Base-by-base conservation (phyloP, 2,329 filamentous ascomycete species). In the Didymella glomerata region DNA sequence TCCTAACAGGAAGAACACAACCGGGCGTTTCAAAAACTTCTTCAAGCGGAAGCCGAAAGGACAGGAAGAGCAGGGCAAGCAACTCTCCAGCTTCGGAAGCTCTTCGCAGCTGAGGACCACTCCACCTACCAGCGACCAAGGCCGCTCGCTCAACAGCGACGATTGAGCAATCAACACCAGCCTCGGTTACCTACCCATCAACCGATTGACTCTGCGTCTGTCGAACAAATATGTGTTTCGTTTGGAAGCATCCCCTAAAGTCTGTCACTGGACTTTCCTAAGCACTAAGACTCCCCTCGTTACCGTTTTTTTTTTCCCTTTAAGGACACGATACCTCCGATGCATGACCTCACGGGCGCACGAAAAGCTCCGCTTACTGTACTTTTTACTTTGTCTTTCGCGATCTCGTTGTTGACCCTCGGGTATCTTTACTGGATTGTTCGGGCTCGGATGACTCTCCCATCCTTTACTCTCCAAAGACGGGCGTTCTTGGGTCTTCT, bases 21-120 rank as follows among this genome's bases (percentile, higher is more conserved):
- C 72, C 4, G 74, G 68, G 7, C 75, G 76, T 55, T 68, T 76
- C 27, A 76, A 74, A 56, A 75, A 60, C 49, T 75, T 77, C 45
- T 77, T 77, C 65, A 76, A 72, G 48, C 64, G 75, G 32, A 77
- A 74, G 56, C 70, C 72, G 1, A 69, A 63, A 44, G 67, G 60
- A 27, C 63, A 63, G 42, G 64, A 67, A 34, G 72, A 76, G 24
- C 68, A 71, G 14, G 72, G 73, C 36, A 76, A 73, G 58, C 71
- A 74, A 41, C 65, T 75, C 8, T 76, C 71, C 11, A 74, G 71
- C 48, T 75, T 70, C 41, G 71, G 74, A 20, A 75, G 72, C 50
- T 76, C 73, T 10, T 75, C 73, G 1, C 74, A 77, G 48, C 57
- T 75, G 11, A 40, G 50, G n/a, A 71, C 69, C 28, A 75, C 72